Base-by-base conservation (phyloP, 805 yeast genomes). In the Saturnispora besseyi region DNA sequence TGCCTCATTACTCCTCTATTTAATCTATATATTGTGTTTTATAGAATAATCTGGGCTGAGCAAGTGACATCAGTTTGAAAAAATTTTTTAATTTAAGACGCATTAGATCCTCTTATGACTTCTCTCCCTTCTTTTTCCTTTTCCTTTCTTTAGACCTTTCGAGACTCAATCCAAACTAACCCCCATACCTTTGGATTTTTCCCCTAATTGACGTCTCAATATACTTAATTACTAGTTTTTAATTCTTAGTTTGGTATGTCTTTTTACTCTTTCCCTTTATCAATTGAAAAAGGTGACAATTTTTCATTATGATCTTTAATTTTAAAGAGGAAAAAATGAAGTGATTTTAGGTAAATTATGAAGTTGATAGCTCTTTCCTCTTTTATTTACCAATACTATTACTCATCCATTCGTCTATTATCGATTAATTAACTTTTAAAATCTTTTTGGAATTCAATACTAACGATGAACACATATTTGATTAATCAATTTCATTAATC, bases 131-230 rank as follows among this genome's bases (percentile, higher is more conserved):
- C 29, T 26, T 26, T 18, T 31, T 32, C 18, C 26, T 31, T 41
- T 44, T 41, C 26, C 44, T 29, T 46, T 46, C 50, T 46, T 46
- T 37, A 46, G 50, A 46, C 50, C 50, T 40, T n/a, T 31, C 28
- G 50, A 41, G 50, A 44, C 50, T 46, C 45, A 46, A 40, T 38
- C 37, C 50, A 46, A 38, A 46, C 30, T 37, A 32, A 41, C 50
- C 50, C 50, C 50, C 50, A 46, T 46, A 29, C 34, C 33, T 46
- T 46, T 46, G 50, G 43, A 46, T 41, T 41, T 46, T 44, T 41
- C 45, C 50, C 45, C 50, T 32, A 24, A 28, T 33, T 11, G 21
- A 15, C 24, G 45, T 46, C 45, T 41, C 50, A 30, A 29, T 33
- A 9, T 36, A 18, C 10, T 36, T 22, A 36, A 18, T 36, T 18